These are phyloP conservation scores for Solanum hybrid DNA, from an alignment of 305 asterid genomes.

Conservation along the genomic window DNA sequence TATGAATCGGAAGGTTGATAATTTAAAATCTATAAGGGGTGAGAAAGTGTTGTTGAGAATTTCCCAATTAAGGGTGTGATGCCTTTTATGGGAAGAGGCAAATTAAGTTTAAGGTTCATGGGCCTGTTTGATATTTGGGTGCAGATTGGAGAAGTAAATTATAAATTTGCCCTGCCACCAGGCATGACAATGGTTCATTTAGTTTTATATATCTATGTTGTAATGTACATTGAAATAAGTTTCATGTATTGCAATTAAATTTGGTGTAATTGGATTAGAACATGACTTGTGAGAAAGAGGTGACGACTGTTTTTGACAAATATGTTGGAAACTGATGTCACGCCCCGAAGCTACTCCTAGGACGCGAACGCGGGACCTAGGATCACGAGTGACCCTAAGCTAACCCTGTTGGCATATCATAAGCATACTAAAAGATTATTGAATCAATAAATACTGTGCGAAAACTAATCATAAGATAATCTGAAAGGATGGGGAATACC, in stretches of 20 bases:
- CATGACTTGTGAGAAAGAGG: neutral
- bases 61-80: neutral
- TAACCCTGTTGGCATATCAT: no score
- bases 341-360: no score
- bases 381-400: no score
- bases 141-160: neutral
- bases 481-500: no score
- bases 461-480: no score
- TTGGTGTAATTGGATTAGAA: neutral
- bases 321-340: neutral
- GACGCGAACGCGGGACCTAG: no score
- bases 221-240: neutral
- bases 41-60: neutral
- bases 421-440: no score
- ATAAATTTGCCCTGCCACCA: neutral
- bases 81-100: neutral
- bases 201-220: no score
- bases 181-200: neutral
- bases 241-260: neutral
- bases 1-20: neutral
- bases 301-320: neutral
- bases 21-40: neutral
- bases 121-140: neutral
- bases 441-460: no score
- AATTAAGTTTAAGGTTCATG: neutral